phyloP scores from a whole-genome alignment of 1,284 basidiomycete genomes.

The Jaminaea rosea region DNA sequence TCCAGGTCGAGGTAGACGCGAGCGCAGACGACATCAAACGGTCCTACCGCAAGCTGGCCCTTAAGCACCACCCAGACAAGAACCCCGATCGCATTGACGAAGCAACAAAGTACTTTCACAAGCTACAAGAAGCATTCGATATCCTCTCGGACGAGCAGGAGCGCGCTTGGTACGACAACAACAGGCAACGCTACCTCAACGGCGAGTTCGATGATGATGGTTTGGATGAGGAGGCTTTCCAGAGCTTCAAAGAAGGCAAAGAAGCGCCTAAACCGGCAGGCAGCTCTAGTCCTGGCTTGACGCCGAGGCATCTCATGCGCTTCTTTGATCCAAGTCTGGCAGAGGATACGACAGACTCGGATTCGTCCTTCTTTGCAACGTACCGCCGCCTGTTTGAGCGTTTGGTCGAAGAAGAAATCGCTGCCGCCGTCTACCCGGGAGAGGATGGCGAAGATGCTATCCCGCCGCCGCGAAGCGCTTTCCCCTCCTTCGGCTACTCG shows the following conservation, averaged over 20 bases:
- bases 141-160: conserved; percentile 55
- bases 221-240: conserved; percentile 59
- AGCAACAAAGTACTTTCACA: conserved; percentile 77
- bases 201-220: conserved; percentile 22
- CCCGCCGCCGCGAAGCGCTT: conserved; percentile 20
- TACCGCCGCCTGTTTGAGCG: conserved; percentile 81
- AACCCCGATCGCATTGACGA: conserved; percentile 60
- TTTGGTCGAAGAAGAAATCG: conserved; percentile 70
- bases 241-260: conserved; percentile 67
- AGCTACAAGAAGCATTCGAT: conserved; percentile 89
- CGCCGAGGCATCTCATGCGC: conserved; percentile 67
- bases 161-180: conserved; percentile 96
- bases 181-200: conserved; percentile 61
- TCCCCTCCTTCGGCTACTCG: conserved; percentile 73
- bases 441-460: conserved; percentile 41
- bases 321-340: conserved; percentile 74
- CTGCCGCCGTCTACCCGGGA: conserved; percentile 50
- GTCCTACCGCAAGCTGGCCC: conserved; percentile 45
- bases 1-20: conserved; percentile 35
- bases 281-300: conserved; percentile 67
- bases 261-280: conserved; percentile 52
- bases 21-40: conserved; percentile 41
- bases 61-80: conserved; percentile 50
- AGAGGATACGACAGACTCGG: conserved; percentile 54
- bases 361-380: conserved; percentile 70